A percentile compares a stretch with the other conserved stretches of the same genome.
phyloP scores from a whole-genome alignment of 2,329 filamentous ascomycete genomes.

The Simplicillium aogashimaense region DNA sequence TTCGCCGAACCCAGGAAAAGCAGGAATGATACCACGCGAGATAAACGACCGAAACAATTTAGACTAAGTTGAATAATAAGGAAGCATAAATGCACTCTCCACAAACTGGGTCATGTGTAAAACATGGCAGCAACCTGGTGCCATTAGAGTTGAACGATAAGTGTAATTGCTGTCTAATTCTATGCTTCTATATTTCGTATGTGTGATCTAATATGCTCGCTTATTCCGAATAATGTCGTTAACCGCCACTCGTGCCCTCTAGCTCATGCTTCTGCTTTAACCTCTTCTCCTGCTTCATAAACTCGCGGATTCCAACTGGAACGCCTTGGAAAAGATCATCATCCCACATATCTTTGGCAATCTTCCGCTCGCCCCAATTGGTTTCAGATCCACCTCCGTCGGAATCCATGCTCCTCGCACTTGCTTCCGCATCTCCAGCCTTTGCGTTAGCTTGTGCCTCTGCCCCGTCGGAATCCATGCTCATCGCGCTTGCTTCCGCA shows the following conservation, averaged over 20 bases:
- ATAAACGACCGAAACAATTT: no score
- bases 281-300: slow-evolving; percentile 94
- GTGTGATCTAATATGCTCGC: no score
- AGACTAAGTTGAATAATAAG: no score
- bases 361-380: slow-evolving; percentile 45
- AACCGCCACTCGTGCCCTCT: slow-evolving; percentile 40
- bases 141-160: no score
- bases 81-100: no score
- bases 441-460: slow-evolving; percentile 14
- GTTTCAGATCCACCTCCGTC: slow-evolving; percentile 67
- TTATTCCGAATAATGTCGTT: slow-evolving; percentile 4
- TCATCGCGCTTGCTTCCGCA: slow-evolving; percentile 15
- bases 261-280: slow-evolving; percentile 64
- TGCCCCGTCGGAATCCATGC: slow-evolving; percentile 71
- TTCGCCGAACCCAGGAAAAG: not conserved
- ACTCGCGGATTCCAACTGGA: slow-evolving; percentile 87
- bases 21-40: no score
- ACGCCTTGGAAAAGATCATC: slow-evolving; percentile 69
- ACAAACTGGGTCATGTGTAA: no score
- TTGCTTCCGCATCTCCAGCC: slow-evolving; percentile 17
- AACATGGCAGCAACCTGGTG: no score
- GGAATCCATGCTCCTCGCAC: slow-evolving; percentile 56
- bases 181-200: no score
- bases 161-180: no score
- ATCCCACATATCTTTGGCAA: slow-evolving; percentile 44